Base-by-base conservation (phyloP, 2,329 filamentous ascomycete species). In the Monosporascus sp. region DNA sequence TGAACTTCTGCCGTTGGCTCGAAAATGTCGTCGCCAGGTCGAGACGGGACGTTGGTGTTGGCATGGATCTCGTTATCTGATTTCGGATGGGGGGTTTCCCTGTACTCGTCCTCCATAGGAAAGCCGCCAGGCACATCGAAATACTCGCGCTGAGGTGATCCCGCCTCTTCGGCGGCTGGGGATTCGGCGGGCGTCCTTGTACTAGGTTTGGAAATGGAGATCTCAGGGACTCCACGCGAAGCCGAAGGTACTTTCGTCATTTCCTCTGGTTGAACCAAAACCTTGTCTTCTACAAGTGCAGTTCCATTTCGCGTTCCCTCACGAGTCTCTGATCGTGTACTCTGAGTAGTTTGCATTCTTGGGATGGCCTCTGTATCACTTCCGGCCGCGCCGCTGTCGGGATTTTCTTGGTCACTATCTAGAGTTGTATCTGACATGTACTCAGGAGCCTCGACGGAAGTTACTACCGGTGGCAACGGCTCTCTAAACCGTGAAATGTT, bases 391-490 rank as follows among this genome's bases (percentile, higher is more conserved):
- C 59, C 24, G 38, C 49, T 58, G 6, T 61, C 55, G 11, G 52
- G 50, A 6, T 65, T 59, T 6, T 67, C 66, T 39, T 70, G 65
- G 47, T 77, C 71, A 47, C 69, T 72, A 20, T 75, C 72, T 27
- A 3, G 72, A 70, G 52, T 68, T 70, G 48, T 82, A 54, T 87
- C 83, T 15, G 84, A 88, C 15, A 76, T 70, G 58, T 88, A 84
- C 1, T 82, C 85, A 52, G 71, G 79, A 9, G 81, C 83, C 63
- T 91, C 86, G 18, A 87, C 79, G 1, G 84, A 85, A 0, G 85
- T 87, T 14, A 89, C 84, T 17, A 89, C 79, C 1, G 86, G 86
- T 5, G 88, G 84, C 37, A 90, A 67, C 17, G 89, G 87, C 56
- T 88, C 82, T 50, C 81, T 75, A 56, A 77, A 77, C 59, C 76